Evolutionary conservation across 2,329 filamentous ascomycete species (phyloP).

Genomic region (Ascocoryne sarcoides): DNA sequence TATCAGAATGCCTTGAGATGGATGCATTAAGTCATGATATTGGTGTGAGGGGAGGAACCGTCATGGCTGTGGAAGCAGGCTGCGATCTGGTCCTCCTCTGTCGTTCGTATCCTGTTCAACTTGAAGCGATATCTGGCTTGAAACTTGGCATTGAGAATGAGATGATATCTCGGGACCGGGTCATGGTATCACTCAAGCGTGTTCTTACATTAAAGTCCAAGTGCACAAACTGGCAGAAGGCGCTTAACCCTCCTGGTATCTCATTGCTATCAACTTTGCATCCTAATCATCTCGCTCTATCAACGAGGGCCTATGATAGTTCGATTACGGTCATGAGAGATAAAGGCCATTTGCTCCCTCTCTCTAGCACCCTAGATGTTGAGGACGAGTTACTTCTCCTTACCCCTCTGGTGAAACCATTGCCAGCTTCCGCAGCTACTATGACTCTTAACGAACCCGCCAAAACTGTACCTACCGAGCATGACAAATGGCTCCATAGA

Average conservation of each 20-base stretch:
- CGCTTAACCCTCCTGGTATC: slow-evolving; percentile 77
- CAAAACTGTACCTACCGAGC: slow-evolving; percentile 34
- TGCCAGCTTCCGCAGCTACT: slow-evolving; percentile 82
- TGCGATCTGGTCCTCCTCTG: slow-evolving; percentile 89
- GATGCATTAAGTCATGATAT: slow-evolving; percentile 92
- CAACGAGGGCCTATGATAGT: slow-evolving; percentile 77
- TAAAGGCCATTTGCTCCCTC: slow-evolving; percentile 73
- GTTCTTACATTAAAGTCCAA: slow-evolving; percentile 73
- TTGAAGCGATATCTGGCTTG: slow-evolving; percentile 83
- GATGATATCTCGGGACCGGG: slow-evolving; percentile 72
- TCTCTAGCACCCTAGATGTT: slow-evolving; percentile 71
- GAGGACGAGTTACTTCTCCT: slow-evolving; percentile 85
- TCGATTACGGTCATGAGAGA: slow-evolving; percentile 92
- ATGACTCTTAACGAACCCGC: slow-evolving; percentile 53
- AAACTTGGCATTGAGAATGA: slow-evolving; percentile 85
- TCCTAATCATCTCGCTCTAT: slow-evolving; percentile 71
- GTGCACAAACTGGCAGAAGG: slow-evolving; percentile 85
- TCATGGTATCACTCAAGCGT: slow-evolving; percentile 70
- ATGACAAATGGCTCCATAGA: slow-evolving; percentile 49
- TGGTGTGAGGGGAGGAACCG: slow-evolving; percentile 90
- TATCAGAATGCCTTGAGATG: slow-evolving; percentile 96
- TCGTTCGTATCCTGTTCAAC: slow-evolving; percentile 77
- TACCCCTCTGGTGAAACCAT: slow-evolving; percentile 81
- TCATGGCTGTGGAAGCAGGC: slow-evolving; percentile 95
- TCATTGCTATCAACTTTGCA: slow-evolving; percentile 71